Evolutionary conservation across 192 early-diverging fungal species (phyloP).

Genomic region (Podila epigama): DNA sequence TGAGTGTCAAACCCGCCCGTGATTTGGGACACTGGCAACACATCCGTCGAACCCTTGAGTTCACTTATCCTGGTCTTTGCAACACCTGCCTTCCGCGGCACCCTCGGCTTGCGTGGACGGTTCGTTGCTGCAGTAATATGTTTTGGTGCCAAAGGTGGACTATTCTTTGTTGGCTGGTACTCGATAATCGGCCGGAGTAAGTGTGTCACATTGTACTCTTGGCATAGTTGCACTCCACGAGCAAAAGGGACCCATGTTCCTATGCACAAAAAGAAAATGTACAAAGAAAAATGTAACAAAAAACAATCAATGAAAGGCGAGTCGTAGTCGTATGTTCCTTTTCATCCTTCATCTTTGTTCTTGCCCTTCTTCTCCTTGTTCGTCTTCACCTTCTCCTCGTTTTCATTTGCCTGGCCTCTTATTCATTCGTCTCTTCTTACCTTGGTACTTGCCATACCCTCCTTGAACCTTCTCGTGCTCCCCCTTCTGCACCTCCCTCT

Average conservation of each 20-base stretch:
- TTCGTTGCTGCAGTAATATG: slow-evolving; percentile 61
- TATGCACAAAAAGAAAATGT: not conserved
- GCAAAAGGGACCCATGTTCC: slow-evolving; percentile 86
- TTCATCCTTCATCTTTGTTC: not conserved
- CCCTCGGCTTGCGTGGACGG: slow-evolving; percentile 57
- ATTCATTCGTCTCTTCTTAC: slow-evolving; percentile 59
- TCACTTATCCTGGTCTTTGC: slow-evolving; percentile 14
- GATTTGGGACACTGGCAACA: not conserved
- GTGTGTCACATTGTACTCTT: slow-evolving; percentile 77
- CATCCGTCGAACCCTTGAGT: slow-evolving; percentile 1
- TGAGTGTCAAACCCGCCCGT: not conserved
- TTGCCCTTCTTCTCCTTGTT: not conserved
- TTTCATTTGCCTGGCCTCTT: not conserved
- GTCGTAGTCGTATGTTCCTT: no score
- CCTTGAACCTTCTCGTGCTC: slow-evolving; percentile 97
- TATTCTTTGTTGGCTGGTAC: slow-evolving; percentile 67
- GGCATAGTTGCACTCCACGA: slow-evolving; percentile 80
- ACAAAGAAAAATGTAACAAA: not conserved
- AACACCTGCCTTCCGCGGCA: slow-evolving; percentile 22
- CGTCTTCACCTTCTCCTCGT: slow-evolving; percentile 29
- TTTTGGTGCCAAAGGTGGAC: slow-evolving; percentile 64
- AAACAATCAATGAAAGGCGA: not conserved
- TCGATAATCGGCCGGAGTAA: slow-evolving; percentile 83
- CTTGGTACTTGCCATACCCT: slow-evolving; percentile 99
- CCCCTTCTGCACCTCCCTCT: slow-evolving; percentile 87